Evolutionary conservation across 192 early-diverging fungal genomes (phyloP), one percentile per base, ranked within the genome.

Genomic region (Gonapodya sp.): DNA sequence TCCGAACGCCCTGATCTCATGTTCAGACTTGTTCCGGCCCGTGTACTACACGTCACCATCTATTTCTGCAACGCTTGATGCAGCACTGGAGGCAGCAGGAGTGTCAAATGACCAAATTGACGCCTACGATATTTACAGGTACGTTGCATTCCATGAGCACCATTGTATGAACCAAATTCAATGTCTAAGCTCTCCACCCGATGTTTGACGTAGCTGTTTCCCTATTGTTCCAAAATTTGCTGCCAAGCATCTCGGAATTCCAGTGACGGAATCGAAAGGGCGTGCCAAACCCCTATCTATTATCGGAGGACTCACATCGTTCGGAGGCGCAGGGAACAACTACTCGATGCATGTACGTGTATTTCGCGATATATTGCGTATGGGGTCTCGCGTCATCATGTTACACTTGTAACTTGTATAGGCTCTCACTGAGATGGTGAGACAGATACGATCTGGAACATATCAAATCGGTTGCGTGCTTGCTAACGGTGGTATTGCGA

Each of bases 251-350:
- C 46, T 64, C 24, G 46, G 46, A 64, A 64, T 64, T 16, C 46
- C 46, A 64, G 46, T 64, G 8, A 64, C 46, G 46, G 24, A 24
- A 24, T 8, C 8, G 46, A 8, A 64, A 64, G 46, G 46, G 46
- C 8, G 46, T 8, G 24, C 46, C 46, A 64, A 64, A 18, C 75
- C 75, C 8, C 8, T 77, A 8, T 77, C 75, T 2, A 16, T 77
- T 2, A 32, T 18, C 31, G 75, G 75, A 18, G 75, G 75, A 8
- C 31, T 77, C 18, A 77, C 75, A 8, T 77, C 75, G 8, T 77
- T 77, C 75, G 75, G 75, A 18, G 75, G 75, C 2, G 75, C 75
- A 8, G 75, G 75, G 30, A 77, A 77, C 31, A 77, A 77, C 31
- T 77, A 77, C 31, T 16, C 8, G 30, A 18, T 77, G 75, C 75